Percentiles rank a stretch among this genome's conserved stretches.
Conservation (phyloP, 768 basidiomycete genomes). For the Phanerochaete carnosa region DNA sequence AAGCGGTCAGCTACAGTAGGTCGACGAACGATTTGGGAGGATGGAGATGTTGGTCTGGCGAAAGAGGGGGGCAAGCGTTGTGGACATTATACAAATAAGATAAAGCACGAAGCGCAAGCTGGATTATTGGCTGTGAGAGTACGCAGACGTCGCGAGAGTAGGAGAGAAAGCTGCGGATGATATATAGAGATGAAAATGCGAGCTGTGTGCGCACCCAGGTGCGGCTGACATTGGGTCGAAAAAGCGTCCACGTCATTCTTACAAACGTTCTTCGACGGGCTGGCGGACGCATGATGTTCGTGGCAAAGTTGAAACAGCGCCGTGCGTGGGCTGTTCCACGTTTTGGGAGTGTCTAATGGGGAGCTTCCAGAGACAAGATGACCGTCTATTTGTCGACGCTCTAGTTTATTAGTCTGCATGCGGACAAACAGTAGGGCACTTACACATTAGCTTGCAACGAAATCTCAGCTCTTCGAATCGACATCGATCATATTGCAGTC, state of each 20-base stretch:
- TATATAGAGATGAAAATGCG: not conserved
- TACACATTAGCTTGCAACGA: no score
- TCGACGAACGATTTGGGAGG: not conserved
- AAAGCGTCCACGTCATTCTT: no score
- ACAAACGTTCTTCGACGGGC: no score
- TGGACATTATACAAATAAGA: not conserved
- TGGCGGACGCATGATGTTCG: no score
- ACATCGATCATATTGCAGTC: not conserved
- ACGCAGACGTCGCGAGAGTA: not conserved
- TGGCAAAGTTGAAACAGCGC: no score
- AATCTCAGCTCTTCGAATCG: no score
- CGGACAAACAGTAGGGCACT: no score
- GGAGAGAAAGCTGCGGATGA: not conserved
- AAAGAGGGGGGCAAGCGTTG: not conserved
- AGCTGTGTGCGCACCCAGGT: not conserved
- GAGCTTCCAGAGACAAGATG: no score
- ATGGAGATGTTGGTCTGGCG: not conserved
- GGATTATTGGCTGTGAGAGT: not conserved
- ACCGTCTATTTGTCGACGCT: no score
- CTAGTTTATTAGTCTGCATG: no score
- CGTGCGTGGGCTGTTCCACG: no score
- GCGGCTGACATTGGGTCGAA: not conserved
- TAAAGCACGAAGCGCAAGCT: not conserved
- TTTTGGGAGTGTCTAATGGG: no score
- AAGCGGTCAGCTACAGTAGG: not conserved